Conservation (phyloP, 2,329 filamentous ascomycete genomes). For the Sporothrix curviconia region DNA sequence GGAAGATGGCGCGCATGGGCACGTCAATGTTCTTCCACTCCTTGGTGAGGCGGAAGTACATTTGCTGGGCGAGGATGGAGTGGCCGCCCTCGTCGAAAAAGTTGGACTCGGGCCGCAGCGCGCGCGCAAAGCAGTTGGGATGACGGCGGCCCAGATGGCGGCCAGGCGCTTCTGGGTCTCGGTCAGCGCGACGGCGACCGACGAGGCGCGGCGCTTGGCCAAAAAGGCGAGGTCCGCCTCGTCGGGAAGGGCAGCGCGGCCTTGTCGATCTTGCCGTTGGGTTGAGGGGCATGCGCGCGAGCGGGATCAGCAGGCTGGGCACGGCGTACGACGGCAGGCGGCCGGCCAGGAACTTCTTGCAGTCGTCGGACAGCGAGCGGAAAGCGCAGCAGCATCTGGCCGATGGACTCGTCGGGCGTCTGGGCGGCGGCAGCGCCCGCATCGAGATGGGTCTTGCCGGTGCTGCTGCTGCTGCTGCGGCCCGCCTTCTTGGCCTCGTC, state of each 20-base stretch:
- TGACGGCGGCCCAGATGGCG: constrained; percentile 65
- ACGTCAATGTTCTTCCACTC: constrained; percentile 41
- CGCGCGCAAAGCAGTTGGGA: constrained; percentile 50
- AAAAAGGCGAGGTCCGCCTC: constrained; percentile 39
- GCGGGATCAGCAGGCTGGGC: constrained; percentile 65
- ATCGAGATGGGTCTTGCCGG: too few relatives aligned
- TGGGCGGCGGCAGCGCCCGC: constrained; percentile 54
- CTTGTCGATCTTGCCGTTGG: constrained; percentile 80
- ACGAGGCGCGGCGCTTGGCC: constrained; percentile 23
- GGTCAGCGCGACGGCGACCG: constrained; percentile 21
- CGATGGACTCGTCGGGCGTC: constrained; percentile 14
- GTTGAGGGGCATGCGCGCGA: constrained; percentile 49
- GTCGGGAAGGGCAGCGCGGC: constrained; percentile 72
- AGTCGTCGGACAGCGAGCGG: constrained; percentile 15
- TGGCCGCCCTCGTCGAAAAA: constrained; percentile 82
- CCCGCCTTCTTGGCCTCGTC: constrained; percentile 47
- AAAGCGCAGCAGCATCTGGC: constrained; percentile 15
- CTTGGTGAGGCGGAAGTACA: constrained; percentile 61
- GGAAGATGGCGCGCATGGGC: constrained; percentile 64
- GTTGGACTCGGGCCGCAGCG: constrained; percentile 50
- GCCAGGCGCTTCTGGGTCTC: constrained; percentile 63
- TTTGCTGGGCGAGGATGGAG: constrained; percentile 72
- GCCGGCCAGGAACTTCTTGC: constrained; percentile 51
- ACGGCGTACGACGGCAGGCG: constrained; percentile 70
- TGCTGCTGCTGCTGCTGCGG: too few relatives aligned